Conservation (phyloP, 2,329 filamentous ascomycete genomes). For the Pseudocercospora fijiensis region DNA sequence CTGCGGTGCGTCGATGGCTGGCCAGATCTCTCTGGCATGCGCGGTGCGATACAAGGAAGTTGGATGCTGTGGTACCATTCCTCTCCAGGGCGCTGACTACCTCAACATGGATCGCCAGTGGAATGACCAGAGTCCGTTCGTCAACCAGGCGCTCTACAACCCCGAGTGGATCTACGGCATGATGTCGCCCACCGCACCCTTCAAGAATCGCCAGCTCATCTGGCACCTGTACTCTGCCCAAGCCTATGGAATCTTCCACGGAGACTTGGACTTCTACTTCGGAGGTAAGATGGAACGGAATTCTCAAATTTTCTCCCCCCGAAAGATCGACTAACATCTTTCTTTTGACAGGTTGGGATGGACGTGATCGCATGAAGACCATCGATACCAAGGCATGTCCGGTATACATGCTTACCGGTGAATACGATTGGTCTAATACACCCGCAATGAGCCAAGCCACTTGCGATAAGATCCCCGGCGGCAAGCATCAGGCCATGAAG, state of each 20-base stretch:
- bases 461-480: constrained; percentile 50
- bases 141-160: constrained; percentile 50
- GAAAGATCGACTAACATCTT: not conserved
- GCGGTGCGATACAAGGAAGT: constrained; percentile 50
- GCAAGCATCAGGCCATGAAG: constrained; percentile 47
- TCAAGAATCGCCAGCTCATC: constrained; percentile 48
- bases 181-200: constrained; percentile 49
- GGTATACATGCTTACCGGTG: constrained; percentile 53
- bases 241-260: constrained; percentile 55
- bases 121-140: constrained; percentile 48
- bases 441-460: constrained; percentile 49
- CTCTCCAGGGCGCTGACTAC: constrained; percentile 48
- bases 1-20: constrained; percentile 53
- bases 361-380: constrained; percentile 40
- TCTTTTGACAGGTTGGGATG: constrained; percentile 45
- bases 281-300: constrained; percentile 28
- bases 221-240: constrained; percentile 53
- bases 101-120: constrained; percentile 45
- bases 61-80: constrained; percentile 49
- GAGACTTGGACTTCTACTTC: constrained; percentile 54
- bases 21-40: constrained; percentile 51
- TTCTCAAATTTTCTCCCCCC: not conserved
- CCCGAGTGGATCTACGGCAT: constrained; percentile 53
- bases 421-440: constrained; percentile 52
- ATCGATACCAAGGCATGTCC: constrained; percentile 53